Base-by-base conservation (phyloP, 768 basidiomycete genomes). In the Auricularia cornea region DNA sequence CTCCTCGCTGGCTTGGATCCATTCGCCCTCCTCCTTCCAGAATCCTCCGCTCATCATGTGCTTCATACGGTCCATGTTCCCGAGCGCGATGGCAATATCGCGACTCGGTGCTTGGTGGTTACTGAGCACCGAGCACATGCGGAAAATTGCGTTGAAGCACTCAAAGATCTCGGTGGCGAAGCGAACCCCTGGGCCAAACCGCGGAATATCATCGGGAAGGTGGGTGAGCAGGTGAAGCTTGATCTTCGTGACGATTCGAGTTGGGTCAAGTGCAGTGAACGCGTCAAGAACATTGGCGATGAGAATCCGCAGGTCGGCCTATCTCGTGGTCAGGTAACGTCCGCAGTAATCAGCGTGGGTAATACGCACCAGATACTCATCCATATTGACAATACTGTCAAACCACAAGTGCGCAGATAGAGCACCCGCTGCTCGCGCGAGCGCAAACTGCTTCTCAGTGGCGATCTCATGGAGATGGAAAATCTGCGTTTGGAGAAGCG, bases 401-500 rank as follows among this genome's bases (percentile, higher is more conserved):
- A 20, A 6, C 44, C 44, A 48, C 6, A 48, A 3, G 18, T 48
- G 44, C 44, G 44, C 44, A 16, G 18, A 3, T 3, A 48, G 44
- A 8, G 18, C n/a, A 6, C 18, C 44, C 3, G 44, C 44, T 6
- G 33, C 33, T 12, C 12, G 4, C 5, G 33, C 33, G 12, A 35
- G 33, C 4, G 33, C 33, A 35, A 35, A 35, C 33, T 35, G 33
- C 33, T 35, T 35, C 5, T 35, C 33, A 4, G 33, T 35, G 5
- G 33, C 12, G 33, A 81, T 67, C 20, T 77, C 73, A 23, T 78
- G 35, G 2, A 72, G 28, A 62, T 79, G 77, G 65, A 80, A 81
- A 1, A 69, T 63, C 28, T 68, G 70, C 8, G 72, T 71, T 65
- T 81, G 79, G 1, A 68, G 67, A 0, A 81, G 23, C 0, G 72